Base-by-base conservation (phyloP, 192 early-diverging fungal species). In the Phycomyces blakesleeanus region DNA sequence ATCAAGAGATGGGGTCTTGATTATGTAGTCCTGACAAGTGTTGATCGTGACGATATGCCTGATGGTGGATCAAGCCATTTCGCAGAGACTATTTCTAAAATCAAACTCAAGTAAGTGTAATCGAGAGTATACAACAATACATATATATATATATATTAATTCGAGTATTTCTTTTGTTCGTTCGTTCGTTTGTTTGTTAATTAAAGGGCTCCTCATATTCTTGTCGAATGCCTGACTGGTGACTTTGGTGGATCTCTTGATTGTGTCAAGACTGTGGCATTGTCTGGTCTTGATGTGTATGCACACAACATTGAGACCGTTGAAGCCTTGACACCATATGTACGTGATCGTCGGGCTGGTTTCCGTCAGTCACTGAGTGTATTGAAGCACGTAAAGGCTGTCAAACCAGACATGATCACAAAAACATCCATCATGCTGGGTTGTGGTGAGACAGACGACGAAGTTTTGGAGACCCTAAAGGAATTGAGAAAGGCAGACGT, bases 381-480 rank as follows among this genome's bases (percentile, higher is more conserved):
- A 3, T 76, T 98, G 41, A 84, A 92, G 57, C 88, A 92, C 34
- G 96, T 90, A 54, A 98, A 98, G 68, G 77, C 81, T 51, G 74
- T 82, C 22, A 84, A 82, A 59, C 92, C 93, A 14, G 76, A 78
- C 27, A 71, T 98, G 58, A 80, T 98, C 55, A 98, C 96, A 54
- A 98, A 98, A 76, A 95, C 94, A 2, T 93, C 91, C 53, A 96
- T 98, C 78, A 98, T 98, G 96, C 81, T 98, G 61, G 96, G 96
- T 27, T 86, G 93, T 50, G 96, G 96, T 12, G 96, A 98, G 76
- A 91, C 87, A 10, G 96, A 98, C 64, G 91, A 87, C 18, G 95
- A 98, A 73, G 93, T 98, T 2, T 56, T 89, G 74, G 81, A 91
- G 57, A 88, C 96, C 1, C 75, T 98, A 73, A 83, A 90, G 69